phyloP scores from a whole-genome alignment of 495 filamentous ascomycete species.

The Aspergillus saccharolyticus region DNA sequence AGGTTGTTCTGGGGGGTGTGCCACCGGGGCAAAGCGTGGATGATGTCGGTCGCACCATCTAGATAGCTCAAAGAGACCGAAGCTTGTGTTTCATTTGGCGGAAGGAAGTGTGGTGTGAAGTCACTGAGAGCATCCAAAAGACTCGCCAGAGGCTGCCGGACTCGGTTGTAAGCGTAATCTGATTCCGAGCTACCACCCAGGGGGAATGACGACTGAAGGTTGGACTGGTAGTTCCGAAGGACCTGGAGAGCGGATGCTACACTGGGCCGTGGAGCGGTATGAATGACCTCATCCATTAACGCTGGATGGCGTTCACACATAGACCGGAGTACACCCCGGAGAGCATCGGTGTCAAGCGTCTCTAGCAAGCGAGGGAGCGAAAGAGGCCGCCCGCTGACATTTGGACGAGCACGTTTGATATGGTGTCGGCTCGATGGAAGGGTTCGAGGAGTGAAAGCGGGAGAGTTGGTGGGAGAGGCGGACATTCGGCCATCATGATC shows the following conservation, averaged over 20 bases:
- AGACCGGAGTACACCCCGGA: slow-evolving; percentile 75
- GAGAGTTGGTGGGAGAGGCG: slow-evolving; percentile 74
- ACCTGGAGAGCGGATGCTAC: slow-evolving; percentile 74
- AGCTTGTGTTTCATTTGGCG: slow-evolving; percentile 79
- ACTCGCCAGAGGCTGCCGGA: slow-evolving; percentile 70
- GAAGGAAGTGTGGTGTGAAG: slow-evolving; percentile 92
- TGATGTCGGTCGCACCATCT: slow-evolving; percentile 81
- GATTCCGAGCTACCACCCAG: slow-evolving; percentile 76
- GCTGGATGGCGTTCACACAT: slow-evolving; percentile 86
- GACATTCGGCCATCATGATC: slow-evolving; percentile 78
- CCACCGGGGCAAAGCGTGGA: slow-evolving; percentile 86
- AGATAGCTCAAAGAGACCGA: slow-evolving; percentile 77
- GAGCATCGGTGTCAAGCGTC: slow-evolving; percentile 76
- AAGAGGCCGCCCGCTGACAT: slow-evolving; percentile 73
- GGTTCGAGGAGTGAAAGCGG: slow-evolving; percentile 61
- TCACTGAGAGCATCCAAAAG: slow-evolving; percentile 87
- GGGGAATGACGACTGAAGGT: slow-evolving; percentile 75
- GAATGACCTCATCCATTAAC: slow-evolving; percentile 70
- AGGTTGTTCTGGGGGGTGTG: slow-evolving; percentile 78
- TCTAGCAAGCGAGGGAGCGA: slow-evolving; percentile 80
- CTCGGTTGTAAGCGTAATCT: slow-evolving; percentile 93
- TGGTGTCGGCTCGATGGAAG: slow-evolving; percentile 57
- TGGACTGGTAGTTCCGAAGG: slow-evolving; percentile 72
- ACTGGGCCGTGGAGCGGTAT: slow-evolving; percentile 76
- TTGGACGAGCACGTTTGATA: slow-evolving; percentile 60